Conservation (phyloP, 345 rosid species). For the Zanthoxylum bungeanum region DNA sequence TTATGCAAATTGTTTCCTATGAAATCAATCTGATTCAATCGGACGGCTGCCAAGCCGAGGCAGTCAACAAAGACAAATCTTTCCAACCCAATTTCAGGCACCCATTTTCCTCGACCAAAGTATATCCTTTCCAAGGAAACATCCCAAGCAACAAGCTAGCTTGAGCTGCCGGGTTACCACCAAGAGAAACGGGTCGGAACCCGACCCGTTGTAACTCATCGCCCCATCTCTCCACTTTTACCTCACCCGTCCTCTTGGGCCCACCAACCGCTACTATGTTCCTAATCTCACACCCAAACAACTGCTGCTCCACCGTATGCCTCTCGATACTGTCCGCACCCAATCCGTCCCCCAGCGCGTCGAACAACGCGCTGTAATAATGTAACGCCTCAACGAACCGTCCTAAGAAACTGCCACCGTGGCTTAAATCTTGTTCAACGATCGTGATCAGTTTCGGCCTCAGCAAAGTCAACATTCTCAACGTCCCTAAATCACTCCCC, state of each 20-base stretch:
- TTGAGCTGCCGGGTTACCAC: constrained; percentile 86
- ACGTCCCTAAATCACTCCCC: constrained; percentile 61
- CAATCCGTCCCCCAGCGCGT: constrained; percentile 83
- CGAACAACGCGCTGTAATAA: constrained; percentile 94
- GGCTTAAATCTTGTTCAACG: constrained; percentile 86
- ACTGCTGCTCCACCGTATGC: constrained; percentile 86
- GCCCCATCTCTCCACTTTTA: constrained; percentile 75
- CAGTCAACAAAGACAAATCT: constrained; percentile 85
- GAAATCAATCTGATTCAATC: constrained; percentile 28
- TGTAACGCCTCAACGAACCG: constrained; percentile 94
- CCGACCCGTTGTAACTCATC: constrained; percentile 69
- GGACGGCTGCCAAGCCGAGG: constrained; percentile 88
- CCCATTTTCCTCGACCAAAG: constrained; percentile 75
- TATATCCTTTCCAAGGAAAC: constrained; percentile 95
- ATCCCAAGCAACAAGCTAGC: constrained; percentile 81
- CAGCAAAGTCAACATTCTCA: constrained; percentile 50
- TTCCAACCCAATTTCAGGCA: constrained; percentile 91
- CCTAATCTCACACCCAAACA: constrained; percentile 79
- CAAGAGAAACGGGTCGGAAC: constrained; percentile 68
- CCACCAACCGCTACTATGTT: constrained; percentile 83
- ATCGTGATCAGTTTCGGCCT: constrained; percentile 74
- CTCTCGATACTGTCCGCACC: constrained; percentile 66
- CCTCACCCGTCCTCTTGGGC: constrained; percentile 71
- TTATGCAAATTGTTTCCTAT: not conserved
- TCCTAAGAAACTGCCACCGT: constrained; percentile 67